Conservation (phyloP, 164 flowering plant genomes). For the Tetrastigma voinierianum region DNA sequence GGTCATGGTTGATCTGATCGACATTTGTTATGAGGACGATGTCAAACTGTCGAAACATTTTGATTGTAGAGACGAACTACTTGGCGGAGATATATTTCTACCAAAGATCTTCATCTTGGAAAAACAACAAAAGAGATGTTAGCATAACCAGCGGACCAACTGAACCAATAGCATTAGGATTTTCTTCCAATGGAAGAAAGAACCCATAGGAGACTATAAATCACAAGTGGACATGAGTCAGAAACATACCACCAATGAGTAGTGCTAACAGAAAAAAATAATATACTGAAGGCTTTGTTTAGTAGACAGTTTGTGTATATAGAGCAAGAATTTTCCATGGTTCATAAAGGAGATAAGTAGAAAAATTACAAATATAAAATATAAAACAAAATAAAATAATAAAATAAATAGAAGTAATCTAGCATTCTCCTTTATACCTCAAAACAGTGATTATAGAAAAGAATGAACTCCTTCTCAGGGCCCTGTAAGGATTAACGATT, state of each 20-base stretch:
- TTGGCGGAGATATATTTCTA: not conserved
- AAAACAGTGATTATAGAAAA: slow-evolving; percentile 80
- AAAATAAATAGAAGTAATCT: slow-evolving; percentile 8
- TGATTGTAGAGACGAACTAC: not conserved
- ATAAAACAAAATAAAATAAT: slow-evolving; percentile 1
- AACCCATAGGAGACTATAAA: not conserved
- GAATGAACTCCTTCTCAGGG: slow-evolving; percentile 85
- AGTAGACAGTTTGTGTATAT: slow-evolving; percentile 90
- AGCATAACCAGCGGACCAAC: not conserved
- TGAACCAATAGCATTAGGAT: not conserved
- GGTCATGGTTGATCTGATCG: not conserved
- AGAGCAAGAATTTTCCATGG: slow-evolving; percentile 18
- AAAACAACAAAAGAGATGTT: not conserved
- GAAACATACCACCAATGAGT: slow-evolving; percentile 77
- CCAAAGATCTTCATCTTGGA: not conserved
- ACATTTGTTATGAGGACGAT: too few relatives aligned
- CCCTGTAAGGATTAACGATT: slow-evolving; percentile 51
- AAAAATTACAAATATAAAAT: not conserved
- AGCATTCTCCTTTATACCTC: slow-evolving; percentile 91
- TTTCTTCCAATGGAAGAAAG: not conserved
- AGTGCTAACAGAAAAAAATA: too few relatives aligned
- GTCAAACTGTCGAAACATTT: too few relatives aligned
- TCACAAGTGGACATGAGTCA: not conserved
- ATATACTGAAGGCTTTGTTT: too few relatives aligned
- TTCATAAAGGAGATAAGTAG: not conserved